Percentiles rank a stretch among this genome's conserved stretches.
Conservation (phyloP, 352 stramenopile species). For the Elongisporangium undulatum region DNA sequence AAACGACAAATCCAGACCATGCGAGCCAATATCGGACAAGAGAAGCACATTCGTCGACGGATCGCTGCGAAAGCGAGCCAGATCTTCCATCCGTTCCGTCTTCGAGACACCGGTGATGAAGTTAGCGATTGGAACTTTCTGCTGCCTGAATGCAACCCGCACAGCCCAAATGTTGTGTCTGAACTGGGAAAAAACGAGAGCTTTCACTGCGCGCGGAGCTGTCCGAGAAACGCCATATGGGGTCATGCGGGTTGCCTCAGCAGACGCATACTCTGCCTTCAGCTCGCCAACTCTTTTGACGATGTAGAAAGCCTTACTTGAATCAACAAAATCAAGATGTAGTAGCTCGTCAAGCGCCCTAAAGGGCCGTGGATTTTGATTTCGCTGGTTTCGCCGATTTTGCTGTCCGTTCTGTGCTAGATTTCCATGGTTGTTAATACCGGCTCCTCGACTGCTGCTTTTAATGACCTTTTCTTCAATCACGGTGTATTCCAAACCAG, state of each 20-base stretch:
- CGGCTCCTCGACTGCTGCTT: conserved; percentile 3
- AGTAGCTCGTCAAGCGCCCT: conserved; percentile 2
- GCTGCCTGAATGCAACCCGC: conserved; percentile 68
- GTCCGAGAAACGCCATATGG: neutral
- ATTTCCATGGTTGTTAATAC: conserved; percentile 12
- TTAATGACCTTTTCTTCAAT: conserved; percentile 17
- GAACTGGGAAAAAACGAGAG: conserved; percentile 84
- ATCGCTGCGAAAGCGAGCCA: conserved; percentile 55
- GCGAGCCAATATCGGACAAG: conserved; percentile 91
- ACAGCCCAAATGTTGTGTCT: conserved; percentile 75
- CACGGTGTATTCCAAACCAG: conserved; percentile 68
- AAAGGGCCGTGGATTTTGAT: neutral
- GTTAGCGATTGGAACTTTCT: conserved; percentile 50
- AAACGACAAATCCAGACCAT: conserved; percentile 97
- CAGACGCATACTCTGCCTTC: conserved; percentile 39
- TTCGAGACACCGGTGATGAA: conserved; percentile 55
- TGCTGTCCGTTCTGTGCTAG: conserved; percentile 1
- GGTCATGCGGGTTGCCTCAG: neutral
- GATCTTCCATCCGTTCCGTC: conserved; percentile 40
- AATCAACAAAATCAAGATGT: conserved; percentile 26
- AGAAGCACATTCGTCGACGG: conserved; percentile 89
- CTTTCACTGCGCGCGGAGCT: conserved; percentile 43
- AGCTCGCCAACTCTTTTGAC: conserved; percentile 61
- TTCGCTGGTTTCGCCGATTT: conserved; percentile 1
- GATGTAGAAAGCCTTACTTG: conserved; percentile 75